Conservation (phyloP, 352 stramenopile species). For the Phytophthora pluvialis region DNA sequence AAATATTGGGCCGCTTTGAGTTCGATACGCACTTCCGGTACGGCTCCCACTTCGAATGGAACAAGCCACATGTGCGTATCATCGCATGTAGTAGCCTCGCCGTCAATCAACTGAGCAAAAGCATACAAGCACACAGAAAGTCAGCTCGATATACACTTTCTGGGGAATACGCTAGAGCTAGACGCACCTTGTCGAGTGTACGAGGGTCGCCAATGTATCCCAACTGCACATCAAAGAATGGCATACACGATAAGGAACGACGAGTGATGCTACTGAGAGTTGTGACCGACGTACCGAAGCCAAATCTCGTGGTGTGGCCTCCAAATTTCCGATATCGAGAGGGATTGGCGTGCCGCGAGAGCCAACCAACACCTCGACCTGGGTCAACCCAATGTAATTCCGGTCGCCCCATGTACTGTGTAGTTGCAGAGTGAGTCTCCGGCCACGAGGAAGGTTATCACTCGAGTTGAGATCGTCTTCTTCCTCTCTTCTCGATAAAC, state of each 20-base stretch:
- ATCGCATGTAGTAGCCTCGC: conserved; percentile 80
- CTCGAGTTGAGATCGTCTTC: conserved; percentile 16
- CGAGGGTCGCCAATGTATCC: conserved; percentile 80
- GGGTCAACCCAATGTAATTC: conserved; percentile 88
- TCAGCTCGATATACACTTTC: background rate
- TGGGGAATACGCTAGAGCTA: background rate
- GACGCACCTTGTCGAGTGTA: conserved; percentile 84
- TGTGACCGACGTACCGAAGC: conserved; percentile 51
- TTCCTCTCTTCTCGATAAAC: conserved; percentile 15
- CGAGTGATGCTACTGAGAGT: background rate
- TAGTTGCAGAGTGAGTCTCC: conserved; percentile 59
- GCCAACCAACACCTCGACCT: conserved; percentile 72
- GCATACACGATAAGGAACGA: background rate
- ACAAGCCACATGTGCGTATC: conserved; percentile 93
- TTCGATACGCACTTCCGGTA: conserved; percentile 62
- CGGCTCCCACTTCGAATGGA: conserved; percentile 47
- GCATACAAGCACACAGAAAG: background rate
- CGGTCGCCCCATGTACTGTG: conserved; percentile 78
- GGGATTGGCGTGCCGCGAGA: conserved; percentile 45
- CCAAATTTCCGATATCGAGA: conserved; percentile 52
- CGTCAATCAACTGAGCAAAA: conserved; percentile 74
- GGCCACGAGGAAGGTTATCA: conserved; percentile 48
- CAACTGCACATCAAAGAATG: conserved; percentile 41
- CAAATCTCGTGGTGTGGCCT: conserved; percentile 74
- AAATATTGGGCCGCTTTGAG: conserved; percentile 59